phyloP scores from a whole-genome alignment of 306 rosid species.

The Gastrolobium bilobum region DNA sequence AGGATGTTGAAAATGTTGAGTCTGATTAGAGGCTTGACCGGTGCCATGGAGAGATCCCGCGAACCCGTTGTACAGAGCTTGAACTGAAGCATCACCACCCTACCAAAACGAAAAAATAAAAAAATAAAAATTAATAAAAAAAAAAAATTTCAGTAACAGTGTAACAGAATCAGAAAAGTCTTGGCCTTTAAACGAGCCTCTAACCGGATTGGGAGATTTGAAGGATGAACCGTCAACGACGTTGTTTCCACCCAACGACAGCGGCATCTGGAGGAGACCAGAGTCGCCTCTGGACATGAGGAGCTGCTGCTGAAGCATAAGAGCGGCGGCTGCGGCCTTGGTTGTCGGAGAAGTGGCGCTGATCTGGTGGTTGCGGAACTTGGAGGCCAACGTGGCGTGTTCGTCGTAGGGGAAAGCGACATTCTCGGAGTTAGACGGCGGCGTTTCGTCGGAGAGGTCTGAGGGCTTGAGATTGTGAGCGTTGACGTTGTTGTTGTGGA shows the following conservation, averaged over 20 bases:
- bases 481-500: constrained; percentile 10
- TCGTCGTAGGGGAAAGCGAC: constrained; percentile 66
- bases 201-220: constrained; percentile 66
- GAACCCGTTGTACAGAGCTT: constrained; percentile 66
- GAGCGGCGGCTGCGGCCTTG: constrained; percentile 58
- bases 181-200: too few relatives aligned
- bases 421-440: constrained; percentile 52
- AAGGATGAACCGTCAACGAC: constrained; percentile 70
- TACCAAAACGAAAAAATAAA: background rate
- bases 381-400: constrained; percentile 63
- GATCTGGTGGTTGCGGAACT: constrained; percentile 86
- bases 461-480: constrained; percentile 10
- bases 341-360: constrained; percentile 45
- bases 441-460: constrained; percentile 54
- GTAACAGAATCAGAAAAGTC: too few relatives aligned
- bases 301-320: constrained; percentile 80
- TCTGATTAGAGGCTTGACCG: constrained; percentile 56
- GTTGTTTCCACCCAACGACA: constrained; percentile 60
- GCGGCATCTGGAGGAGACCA: constrained; percentile 58
- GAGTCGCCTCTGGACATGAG: constrained; percentile 64
- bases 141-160: too few relatives aligned
- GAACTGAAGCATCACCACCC: constrained; percentile 62
- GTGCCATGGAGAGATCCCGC: constrained; percentile 66
- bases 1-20: constrained; percentile 71
- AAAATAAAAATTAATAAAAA: background rate